Base-by-base conservation (phyloP, 2,329 filamentous ascomycete genomes). In the Colletotrichum sp. region DNA sequence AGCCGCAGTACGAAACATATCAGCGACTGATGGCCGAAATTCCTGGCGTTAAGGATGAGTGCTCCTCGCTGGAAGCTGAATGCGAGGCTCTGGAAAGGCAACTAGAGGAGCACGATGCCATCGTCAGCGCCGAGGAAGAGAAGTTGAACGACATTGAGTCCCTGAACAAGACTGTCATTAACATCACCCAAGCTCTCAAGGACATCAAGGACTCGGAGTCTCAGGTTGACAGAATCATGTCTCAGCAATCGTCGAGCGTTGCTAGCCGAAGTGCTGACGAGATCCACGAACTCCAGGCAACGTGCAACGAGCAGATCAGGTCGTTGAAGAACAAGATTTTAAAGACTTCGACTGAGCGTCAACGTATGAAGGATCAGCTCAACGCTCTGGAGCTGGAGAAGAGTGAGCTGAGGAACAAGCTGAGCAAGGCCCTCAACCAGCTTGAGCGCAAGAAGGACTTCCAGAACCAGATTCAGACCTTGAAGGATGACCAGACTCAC, bases 391-490 rank as follows among this genome's bases (percentile, higher is more conserved):
- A 98, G 84, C 88, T 97, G 6, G 93, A 97, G 81, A 90, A 93
- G 75, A 93, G 94, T 80, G 94, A 98, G 83, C 87, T 94, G 55
- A 92, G 90, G 76, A 94, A 93, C 81, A 94, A 94, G 78, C 88
- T 98, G 67, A 93, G 90, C 79, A 91, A 90, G 68, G 92, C 94
- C 2, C 89, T 90, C 64, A 93, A 94, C 74, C 93, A 96, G 80
- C 88, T 99, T 30, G 95, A 98, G 82, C 95, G 95, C 84, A 98
- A 96, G 86, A 89, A 90, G 52, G 90, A 91, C 59, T 87, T 98
- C 26, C 88, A 92, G 77, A 87, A 87, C 55, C 94, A 96, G 77
- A 92, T 99, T 36, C 92, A 95, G 75, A 91, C 94, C 72, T 90
- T 95, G 78, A 95, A 93, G 80, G 91, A 91, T 12, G 90, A 93